Conservation (phyloP, 2,329 filamentous ascomycete genomes). For the Penicillium hesseltinei region DNA sequence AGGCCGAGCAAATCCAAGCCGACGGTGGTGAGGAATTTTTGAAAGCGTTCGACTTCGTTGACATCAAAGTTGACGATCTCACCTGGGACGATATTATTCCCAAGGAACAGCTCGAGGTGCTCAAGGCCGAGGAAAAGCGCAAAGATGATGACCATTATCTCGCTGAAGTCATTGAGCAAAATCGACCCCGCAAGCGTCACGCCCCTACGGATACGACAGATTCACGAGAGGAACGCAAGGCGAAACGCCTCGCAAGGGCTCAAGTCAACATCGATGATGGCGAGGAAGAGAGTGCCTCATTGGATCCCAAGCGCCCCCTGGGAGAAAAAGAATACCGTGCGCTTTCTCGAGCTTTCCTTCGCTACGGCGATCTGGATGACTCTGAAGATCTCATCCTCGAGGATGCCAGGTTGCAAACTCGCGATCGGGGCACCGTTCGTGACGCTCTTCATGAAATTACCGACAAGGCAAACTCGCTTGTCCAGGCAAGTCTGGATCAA, state of each 20-base stretch:
- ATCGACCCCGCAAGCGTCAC: constrained; percentile 73
- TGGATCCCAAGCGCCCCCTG: constrained; percentile 83
- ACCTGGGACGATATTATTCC: constrained; percentile 99
- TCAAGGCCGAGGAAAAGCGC: constrained; percentile 85
- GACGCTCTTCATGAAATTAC: constrained; percentile 74
- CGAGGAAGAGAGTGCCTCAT: constrained; percentile 61
- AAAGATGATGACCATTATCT: constrained; percentile 81
- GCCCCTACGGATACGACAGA: constrained; percentile 52
- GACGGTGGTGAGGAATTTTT: constrained; percentile 97
- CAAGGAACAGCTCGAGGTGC: constrained; percentile 81
- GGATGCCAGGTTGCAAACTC: constrained; percentile 78
- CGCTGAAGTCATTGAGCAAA: constrained; percentile 77
- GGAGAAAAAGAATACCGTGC: constrained; percentile 91
- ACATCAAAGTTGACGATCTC: constrained; percentile 89
- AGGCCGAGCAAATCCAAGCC: constrained; percentile 89
- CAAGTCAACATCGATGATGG: constrained; percentile 64
- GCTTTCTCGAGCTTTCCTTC: constrained; percentile 83
- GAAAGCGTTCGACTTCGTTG: constrained; percentile 84
- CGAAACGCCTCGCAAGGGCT: constrained; percentile 69
- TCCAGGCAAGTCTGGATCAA: constrained; percentile 69
- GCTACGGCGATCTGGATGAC: constrained; percentile 87
- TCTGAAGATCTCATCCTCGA: constrained; percentile 81
- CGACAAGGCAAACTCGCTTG: constrained; percentile 66
- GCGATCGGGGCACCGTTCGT: constrained; percentile 77
- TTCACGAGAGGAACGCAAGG: constrained; percentile 62